A percentile compares a stretch with the other conserved stretches of the same genome.
These are phyloP conservation scores for Trifolium pratense DNA, from an alignment of 306 rosid species.

Conservation along the genomic window DNA sequence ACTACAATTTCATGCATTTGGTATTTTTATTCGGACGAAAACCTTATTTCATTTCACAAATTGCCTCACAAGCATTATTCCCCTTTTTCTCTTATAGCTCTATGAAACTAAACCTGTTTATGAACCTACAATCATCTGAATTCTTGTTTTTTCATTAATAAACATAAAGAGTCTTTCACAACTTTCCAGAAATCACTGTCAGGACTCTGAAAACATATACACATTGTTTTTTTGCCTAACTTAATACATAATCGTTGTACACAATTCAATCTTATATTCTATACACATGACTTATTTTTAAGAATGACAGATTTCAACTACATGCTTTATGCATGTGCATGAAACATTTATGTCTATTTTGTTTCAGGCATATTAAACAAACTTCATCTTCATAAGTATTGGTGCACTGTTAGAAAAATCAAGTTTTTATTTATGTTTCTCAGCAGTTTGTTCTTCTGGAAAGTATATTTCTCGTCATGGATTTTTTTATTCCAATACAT, in stretches of 20 bases:
- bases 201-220: too few species aligned
- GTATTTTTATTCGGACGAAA: neutral
- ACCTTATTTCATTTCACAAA: neutral
- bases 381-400: conserved; percentile 12
- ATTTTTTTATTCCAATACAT: conserved; percentile 2
- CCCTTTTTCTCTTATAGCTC: neutral
- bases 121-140: neutral
- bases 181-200: neutral
- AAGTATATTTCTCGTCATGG: neutral
- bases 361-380: neutral
- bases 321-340: neutral
- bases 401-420: neutral
- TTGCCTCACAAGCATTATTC: conserved; percentile 19
- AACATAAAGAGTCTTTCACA: neutral
- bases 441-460: conserved; percentile 13
- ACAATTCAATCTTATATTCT: neutral
- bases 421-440: conserved; percentile 1
- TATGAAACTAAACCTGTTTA: neutral
- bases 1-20: conserved; percentile 1
- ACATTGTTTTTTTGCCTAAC: neutral
- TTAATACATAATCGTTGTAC: neutral
- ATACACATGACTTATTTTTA: neutral
- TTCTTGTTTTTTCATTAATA: neutral
- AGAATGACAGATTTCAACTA: conserved; percentile 3
- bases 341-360: conserved; percentile 7